Evolutionary conservation across 1,139 yeast genomes (phyloP), one percentile per base, ranked within the genome.

Genomic region (Taiozyma onychis): DNA sequence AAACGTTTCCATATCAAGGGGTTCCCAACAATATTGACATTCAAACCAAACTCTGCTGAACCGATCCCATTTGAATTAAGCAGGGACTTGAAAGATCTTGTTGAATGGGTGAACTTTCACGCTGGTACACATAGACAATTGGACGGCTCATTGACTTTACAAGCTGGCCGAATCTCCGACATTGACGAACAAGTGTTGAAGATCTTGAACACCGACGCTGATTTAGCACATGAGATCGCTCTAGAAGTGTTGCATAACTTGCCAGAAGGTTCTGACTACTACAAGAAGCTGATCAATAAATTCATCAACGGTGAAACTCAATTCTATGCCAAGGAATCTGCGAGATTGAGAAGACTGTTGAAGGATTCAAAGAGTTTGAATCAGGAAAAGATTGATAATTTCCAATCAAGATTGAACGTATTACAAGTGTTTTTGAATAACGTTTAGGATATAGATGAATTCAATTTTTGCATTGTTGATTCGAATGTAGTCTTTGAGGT

Each of bases 21-120:
- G 51, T 95, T 87, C 81, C 99, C 99, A 70, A 90, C 98, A 49
- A 77, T 93, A 61, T 76, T 88, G 66, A 77, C 90, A 56, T 95
- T 83, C 77, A 96, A 96, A 64, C 97, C 97, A 57, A 93, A 91
- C 61, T 80, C 81, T 66, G 74, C 84, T 65, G 43, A 53, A 16
- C 49, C 48, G 24, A 51, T 57, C 18, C 54, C 53, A 35, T 59
- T 59, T 43, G 48, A 50, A 18, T 47, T 55, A 2, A 73, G 70
- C 16, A 71, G 82, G 48, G 64, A 67, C 13, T 54, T 80, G 34
- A 69, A 67, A 2, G 68, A 66, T 21, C 67, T 88, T 43, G 72
- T 81, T 18, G 62, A 65, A 2, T 78, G 72, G 58, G 69, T 87
- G 48, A 84, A 85, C 62, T 65, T 64, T 4, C 68, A 74, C 44